phyloP scores from a whole-genome alignment of 805 yeast species.

The Candida germanica region DNA sequence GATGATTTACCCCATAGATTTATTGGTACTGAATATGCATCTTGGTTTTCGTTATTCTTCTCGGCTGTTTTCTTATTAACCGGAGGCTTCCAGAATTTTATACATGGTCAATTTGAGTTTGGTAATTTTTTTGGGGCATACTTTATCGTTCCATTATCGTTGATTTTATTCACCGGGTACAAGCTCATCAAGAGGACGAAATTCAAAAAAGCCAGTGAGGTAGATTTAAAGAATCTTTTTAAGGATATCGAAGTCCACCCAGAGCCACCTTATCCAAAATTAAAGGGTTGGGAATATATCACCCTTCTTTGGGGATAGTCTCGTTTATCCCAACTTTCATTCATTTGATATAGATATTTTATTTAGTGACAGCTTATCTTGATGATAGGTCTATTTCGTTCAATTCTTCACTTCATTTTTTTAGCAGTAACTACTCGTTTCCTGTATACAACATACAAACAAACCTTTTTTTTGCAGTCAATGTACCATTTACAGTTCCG shows the following conservation, averaged over 20 bases:
- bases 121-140: constrained; percentile 70
- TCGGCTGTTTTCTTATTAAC: constrained; percentile 46
- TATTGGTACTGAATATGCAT: constrained; percentile 26
- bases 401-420: too few species aligned
- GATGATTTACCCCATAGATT: constrained; percentile 23
- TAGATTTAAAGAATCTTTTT: constrained; percentile 24
- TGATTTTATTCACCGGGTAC: constrained; percentile 56
- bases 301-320: constrained; percentile 18
- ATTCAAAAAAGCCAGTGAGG: constrained; percentile 34
- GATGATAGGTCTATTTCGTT: too few species aligned
- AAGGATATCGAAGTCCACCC: constrained; percentile 25
- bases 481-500: too few species aligned
- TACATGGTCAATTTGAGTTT: constrained; percentile 47
- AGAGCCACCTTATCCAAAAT: constrained; percentile 23
- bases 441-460: too few species aligned
- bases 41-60: constrained; percentile 31
- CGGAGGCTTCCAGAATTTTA: constrained; percentile 68
- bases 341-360: too few species aligned
- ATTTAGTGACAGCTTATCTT: too few species aligned
- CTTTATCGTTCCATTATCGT: constrained; percentile 58
- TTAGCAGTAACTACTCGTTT: too few species aligned
- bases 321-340: too few species aligned
- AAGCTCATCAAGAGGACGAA: constrained; percentile 34
- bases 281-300: constrained; percentile 19
- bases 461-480: too few species aligned